Conservation (phyloP, 768 basidiomycete species). For the Nidula microcarpa region DNA sequence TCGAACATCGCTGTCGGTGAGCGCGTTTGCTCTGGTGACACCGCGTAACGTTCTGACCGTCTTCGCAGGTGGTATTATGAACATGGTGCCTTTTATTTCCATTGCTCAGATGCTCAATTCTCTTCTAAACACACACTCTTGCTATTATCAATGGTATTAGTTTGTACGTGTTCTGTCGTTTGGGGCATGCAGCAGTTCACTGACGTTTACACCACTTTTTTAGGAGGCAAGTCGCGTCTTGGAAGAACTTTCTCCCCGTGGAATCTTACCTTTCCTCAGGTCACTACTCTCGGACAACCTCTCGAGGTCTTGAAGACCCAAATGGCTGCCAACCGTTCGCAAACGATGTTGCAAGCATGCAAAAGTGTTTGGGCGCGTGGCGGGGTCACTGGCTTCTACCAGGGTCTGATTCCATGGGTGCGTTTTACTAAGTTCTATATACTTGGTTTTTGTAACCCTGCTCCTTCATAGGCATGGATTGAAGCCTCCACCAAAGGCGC, state of each 20-base stretch:
- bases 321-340: slow-evolving; percentile 96
- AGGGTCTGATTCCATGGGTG: slow-evolving; percentile 99
- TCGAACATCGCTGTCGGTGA: slow-evolving; percentile 92
- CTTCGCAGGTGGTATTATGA: slow-evolving; percentile 87
- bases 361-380: slow-evolving; percentile 89
- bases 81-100: slow-evolving; percentile 67
- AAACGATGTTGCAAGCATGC: slow-evolving; percentile 86
- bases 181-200: background rate
- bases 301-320: slow-evolving; percentile 98
- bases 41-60: slow-evolving; percentile 12
- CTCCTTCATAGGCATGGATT: slow-evolving; percentile 82
- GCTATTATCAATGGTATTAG: slow-evolving; percentile 19
- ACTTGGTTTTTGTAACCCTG: background rate
- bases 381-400: slow-evolving; percentile 87
- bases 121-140: slow-evolving; percentile 4
- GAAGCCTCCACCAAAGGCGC: slow-evolving; percentile 98
- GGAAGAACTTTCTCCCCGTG: too few species aligned
- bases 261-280: slow-evolving; percentile 40
- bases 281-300: slow-evolving; percentile 97
- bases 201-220: slow-evolving; percentile 16
- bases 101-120: background rate
- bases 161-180: slow-evolving; percentile 43
- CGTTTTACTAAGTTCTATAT: background rate
- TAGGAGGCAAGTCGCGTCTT: slow-evolving; percentile 64
- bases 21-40: slow-evolving; percentile 23